A percentile compares a stretch with the other conserved stretches of the same genome.
Conservation (phyloP, 2,329 filamentous ascomycete species). For the Dryadomyces quercus-mongolicae region DNA sequence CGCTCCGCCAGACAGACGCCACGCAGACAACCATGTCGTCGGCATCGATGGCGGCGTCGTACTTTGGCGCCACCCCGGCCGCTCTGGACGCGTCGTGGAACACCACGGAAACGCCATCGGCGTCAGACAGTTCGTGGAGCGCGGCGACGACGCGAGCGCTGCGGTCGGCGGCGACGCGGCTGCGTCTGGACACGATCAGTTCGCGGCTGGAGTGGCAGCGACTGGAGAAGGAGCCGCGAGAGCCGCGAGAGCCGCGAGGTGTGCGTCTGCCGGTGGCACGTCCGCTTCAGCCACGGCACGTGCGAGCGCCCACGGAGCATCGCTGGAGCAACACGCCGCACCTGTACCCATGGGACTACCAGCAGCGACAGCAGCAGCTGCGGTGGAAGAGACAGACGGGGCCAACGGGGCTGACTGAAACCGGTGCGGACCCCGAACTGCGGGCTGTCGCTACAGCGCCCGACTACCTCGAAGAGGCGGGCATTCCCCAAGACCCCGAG, state of each 20-base stretch:
- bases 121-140: neutral
- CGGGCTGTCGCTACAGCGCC: constrained; percentile 6
- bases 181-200: constrained; percentile 5
- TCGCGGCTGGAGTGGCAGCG: neutral
- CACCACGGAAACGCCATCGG: neutral
- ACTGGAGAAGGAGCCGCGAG: neutral
- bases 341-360: constrained; percentile 15
- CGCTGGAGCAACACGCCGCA: constrained; percentile 5
- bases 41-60: neutral
- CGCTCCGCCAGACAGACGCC: too few relatives aligned
- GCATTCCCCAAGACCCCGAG: constrained; percentile 13
- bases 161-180: constrained; percentile 3
- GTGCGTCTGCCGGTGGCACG: neutral
- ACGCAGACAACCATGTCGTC: neutral
- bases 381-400: constrained; percentile 4
- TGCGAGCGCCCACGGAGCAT: neutral
- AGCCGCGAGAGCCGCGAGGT: neutral
- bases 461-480: constrained; percentile 6
- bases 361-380: constrained; percentile 6
- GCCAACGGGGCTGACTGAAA: too few relatives aligned
- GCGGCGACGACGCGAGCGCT: neutral
- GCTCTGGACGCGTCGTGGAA: neutral
- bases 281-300: neutral
- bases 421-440: constrained; percentile 10
- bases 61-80: too few relatives aligned